phyloP scores from a whole-genome alignment of 2,329 filamentous ascomycete species.

The Arachnopeziza araneosa region DNA sequence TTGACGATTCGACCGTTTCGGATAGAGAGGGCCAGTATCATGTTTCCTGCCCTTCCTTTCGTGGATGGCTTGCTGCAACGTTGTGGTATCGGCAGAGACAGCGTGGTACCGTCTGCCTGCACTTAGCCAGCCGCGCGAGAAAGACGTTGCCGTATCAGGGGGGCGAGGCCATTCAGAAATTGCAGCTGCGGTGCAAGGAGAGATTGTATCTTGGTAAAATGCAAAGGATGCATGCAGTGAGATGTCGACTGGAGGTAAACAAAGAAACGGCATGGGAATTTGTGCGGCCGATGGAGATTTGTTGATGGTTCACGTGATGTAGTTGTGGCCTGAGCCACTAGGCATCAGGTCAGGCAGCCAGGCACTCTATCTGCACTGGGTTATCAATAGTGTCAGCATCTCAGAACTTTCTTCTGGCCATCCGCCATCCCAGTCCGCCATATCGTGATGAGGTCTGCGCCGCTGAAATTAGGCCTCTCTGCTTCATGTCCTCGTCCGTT shows the following conservation, averaged over 20 bases:
- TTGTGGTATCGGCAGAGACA: background rate
- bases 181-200: background rate
- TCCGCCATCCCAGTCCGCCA: background rate
- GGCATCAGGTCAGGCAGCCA: too few relatives aligned
- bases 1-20: background rate
- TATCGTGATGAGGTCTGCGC: background rate
- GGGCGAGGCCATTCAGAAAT: background rate
- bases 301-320: background rate
- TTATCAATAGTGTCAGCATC: background rate
- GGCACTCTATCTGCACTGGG: too few relatives aligned
- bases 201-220: constrained; percentile 8
- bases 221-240: constrained; percentile 10
- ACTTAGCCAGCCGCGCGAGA: background rate
- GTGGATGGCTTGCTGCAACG: background rate
- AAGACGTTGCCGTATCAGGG: background rate
- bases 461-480: background rate
- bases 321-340: background rate
- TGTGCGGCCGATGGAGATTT: background rate
- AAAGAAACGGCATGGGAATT: background rate
- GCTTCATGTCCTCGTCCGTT: background rate
- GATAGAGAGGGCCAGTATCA: background rate
- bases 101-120: background rate
- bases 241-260: constrained; percentile 1
- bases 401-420: background rate
- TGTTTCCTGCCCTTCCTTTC: background rate